These are phyloP conservation scores for Fusarium austroafricanum DNA, from an alignment of 2,329 filamentous ascomycete genomes.

Conservation along the genomic window DNA sequence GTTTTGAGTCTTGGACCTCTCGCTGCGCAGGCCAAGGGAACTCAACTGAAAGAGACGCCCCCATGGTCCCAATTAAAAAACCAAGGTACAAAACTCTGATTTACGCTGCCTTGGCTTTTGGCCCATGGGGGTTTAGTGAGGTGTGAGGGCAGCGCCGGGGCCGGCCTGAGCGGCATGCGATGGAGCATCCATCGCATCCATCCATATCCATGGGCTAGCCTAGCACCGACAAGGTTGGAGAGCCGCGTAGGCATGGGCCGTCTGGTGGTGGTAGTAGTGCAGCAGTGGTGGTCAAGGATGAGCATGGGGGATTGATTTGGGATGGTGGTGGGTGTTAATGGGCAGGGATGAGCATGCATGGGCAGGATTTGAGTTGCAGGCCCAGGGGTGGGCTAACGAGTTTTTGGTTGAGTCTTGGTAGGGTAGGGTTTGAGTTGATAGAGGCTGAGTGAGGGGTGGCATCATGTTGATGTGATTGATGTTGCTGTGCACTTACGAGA, in stretches of 20 bases:
- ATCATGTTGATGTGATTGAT: conserved; percentile 22
- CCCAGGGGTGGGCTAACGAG: conserved; percentile 33
- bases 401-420: conserved; percentile 24
- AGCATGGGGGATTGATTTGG: conserved; percentile 12
- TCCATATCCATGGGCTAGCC: conserved; percentile 33
- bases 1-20: conserved; percentile 40
- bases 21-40: not conserved
- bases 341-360: conserved; percentile 30
- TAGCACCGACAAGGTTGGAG: conserved; percentile 44
- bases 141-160: conserved; percentile 37
- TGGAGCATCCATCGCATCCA: too few species aligned
- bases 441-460: conserved; percentile 20
- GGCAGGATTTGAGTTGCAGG: conserved; percentile 37
- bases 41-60: not conserved
- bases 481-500: conserved; percentile 26
- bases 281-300: not conserved
- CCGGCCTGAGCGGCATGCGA: conserved; percentile 45
- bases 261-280: conserved; percentile 33
- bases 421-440: conserved; percentile 8
- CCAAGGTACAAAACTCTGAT: conserved; percentile 29
- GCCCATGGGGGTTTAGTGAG: conserved; percentile 18
- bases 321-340: conserved; percentile 38
- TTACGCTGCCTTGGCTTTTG: conserved; percentile 25
- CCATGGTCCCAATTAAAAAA: conserved; percentile 25
- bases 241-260: conserved; percentile 47